Conservation (phyloP, 176 grass and related monocot species). For the Cymbopogon citratus region DNA sequence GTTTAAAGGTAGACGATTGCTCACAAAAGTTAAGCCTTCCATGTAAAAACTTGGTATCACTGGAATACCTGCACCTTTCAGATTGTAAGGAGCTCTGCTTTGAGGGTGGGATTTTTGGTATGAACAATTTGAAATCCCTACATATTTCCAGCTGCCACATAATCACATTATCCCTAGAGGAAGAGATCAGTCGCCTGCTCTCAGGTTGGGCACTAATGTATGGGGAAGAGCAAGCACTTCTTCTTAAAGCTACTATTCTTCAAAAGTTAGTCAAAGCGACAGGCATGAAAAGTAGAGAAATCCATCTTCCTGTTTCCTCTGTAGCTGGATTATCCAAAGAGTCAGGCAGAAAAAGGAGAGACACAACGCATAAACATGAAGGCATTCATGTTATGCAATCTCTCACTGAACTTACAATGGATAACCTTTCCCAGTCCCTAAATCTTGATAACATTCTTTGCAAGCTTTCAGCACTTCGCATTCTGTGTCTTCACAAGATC, state of each 20-base stretch:
- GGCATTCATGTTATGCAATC: background rate
- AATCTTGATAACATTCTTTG: background rate
- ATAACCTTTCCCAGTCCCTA: background rate
- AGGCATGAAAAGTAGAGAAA: background rate
- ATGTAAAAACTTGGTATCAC: background rate
- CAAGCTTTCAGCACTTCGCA: background rate
- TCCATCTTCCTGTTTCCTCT: background rate
- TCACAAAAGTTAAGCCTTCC: constrained; percentile 12
- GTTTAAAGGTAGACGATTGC: constrained; percentile 12
- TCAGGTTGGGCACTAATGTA: background rate
- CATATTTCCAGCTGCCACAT: background rate
- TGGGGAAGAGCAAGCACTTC: background rate
- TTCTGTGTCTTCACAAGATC: background rate
- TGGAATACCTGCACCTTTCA: constrained; percentile 9
- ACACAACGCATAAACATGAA: background rate
- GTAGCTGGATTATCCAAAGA: background rate
- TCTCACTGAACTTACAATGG: constrained; percentile 3
- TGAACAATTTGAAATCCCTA: background rate
- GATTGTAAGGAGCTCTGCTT: background rate
- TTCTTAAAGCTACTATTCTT: background rate
- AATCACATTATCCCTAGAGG: background rate
- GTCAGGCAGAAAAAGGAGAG: background rate
- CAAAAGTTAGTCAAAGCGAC: background rate
- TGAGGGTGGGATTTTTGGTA: constrained; percentile 7
- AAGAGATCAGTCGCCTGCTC: background rate